Evolutionary conservation across 176 grass and related monocot species (phyloP).

Genomic region (barley (Hordeum vulgare)): DNA sequence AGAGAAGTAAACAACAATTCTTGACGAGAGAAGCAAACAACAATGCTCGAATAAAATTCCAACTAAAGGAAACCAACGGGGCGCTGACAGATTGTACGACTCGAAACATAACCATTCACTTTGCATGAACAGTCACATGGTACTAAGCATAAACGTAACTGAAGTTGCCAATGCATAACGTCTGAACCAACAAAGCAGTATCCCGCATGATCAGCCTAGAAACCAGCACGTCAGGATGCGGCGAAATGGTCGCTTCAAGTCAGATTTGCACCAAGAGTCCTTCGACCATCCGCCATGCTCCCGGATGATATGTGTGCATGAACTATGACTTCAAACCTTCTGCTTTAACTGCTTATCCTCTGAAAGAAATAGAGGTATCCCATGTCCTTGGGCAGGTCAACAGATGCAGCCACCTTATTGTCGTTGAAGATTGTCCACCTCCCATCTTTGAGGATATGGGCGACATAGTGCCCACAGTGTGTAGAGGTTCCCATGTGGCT

Average conservation of each 20-base stretch:
- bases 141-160: not conserved
- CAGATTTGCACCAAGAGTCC: not conserved
- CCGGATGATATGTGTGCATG: not conserved
- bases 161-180: not conserved
- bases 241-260: not conserved
- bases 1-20: no score
- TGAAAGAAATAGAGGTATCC: conserved; percentile 97
- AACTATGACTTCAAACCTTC: not conserved
- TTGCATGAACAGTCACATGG: not conserved
- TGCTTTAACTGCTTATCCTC: conserved; percentile 35
- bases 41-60: not conserved
- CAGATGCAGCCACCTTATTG: conserved; percentile 77
- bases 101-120: not conserved
- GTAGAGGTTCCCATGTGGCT: conserved; percentile 97
- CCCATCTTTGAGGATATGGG: conserved; percentile 79
- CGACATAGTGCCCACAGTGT: conserved; percentile 92
- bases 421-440: conserved; percentile 94
- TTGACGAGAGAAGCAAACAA: not conserved
- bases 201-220: not conserved
- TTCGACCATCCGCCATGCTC: not conserved
- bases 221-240: not conserved
- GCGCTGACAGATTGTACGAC: not conserved
- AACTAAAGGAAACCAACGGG: not conserved
- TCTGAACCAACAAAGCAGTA: not conserved
- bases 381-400: conserved; percentile 96